A percentile compares a stretch with the other conserved stretches of the same genome.
Evolutionary conservation across 2,329 filamentous ascomycete species (phyloP).

Genomic region (Chaetomium olivaceum): DNA sequence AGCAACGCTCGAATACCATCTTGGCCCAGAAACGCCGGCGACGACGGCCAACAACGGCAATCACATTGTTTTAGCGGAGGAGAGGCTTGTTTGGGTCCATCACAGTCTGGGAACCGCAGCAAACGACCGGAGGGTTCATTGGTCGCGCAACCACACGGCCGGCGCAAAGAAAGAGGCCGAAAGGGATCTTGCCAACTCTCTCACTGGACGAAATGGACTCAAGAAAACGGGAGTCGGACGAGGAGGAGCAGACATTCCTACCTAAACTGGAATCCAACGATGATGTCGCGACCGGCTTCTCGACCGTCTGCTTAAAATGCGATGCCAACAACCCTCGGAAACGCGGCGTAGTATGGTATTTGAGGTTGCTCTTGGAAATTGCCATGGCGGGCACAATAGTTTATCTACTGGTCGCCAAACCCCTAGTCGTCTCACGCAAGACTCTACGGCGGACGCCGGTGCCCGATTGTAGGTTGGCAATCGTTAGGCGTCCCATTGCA

Average conservation of each 20-base stretch:
- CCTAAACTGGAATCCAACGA: not conserved
- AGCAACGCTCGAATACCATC: not conserved
- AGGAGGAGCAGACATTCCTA: slow-evolving; percentile 39
- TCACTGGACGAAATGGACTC: slow-evolving; percentile 14
- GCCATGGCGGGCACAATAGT: slow-evolving; percentile 37
- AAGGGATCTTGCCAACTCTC: not conserved
- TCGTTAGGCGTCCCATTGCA: not conserved
- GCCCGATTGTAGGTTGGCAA: slow-evolving; percentile 36
- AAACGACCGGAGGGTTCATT: not conserved
- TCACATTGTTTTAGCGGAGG: not conserved
- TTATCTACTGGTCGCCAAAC: slow-evolving; percentile 30
- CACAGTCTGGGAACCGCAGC: not conserved
- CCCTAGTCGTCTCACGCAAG: not conserved
- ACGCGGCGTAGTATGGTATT: slow-evolving; percentile 27
- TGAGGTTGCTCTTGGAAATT: slow-evolving; percentile 37
- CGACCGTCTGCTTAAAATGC: not conserved
- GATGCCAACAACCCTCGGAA: slow-evolving; percentile 9
- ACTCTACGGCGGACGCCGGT: slow-evolving; percentile 33
- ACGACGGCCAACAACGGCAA: not conserved
- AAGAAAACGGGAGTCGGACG: slow-evolving; percentile 32
- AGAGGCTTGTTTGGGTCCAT: not conserved
- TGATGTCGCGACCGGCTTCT: not conserved
- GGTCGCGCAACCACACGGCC: not conserved
- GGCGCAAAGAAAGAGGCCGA: not conserved
- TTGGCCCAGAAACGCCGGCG: not conserved